Base-by-base conservation (phyloP, 169 alveolate genomes). In the Babesia ovis region DNA sequence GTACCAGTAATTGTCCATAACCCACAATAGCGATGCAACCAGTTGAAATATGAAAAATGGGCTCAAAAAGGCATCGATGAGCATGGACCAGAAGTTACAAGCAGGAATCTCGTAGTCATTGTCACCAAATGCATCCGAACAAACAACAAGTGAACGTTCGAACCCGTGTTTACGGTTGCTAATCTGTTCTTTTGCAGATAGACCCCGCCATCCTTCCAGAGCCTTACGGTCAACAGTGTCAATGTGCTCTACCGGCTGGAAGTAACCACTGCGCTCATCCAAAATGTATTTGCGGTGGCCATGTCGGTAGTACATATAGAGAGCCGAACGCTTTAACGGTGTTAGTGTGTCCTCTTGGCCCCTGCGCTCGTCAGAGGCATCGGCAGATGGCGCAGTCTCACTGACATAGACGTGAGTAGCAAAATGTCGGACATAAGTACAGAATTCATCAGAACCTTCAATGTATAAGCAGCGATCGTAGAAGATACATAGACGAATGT, bases 31-130 rank as follows among this genome's bases (percentile, higher is more conserved):
- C 23, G 96, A 94, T 73, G 98, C 92, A 75, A 95, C 91, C 50
- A 97, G 77, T 80, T 98, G 98, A 91, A 97, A 97, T 34, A 96
- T 93, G 84, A 97, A 95, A 93, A 98, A 96, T 29, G 99, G 98
- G 41, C 99, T 95, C 11, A 95, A 86, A 59, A 95, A 85, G 79
- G 97, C 97, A 75, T 97, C 98, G 86, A 90, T 77, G 48, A 95
- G 91, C 81, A 97, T 85, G 60, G 92, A 93, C 35, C 89, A 74
- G 85, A 96, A 97, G 27, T 93, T 73, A 23, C 98, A 97, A 34
- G 92, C 89, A 4, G 99, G 99, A 22, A 96, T 91, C 35, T 94
- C 97, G 75, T 95, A 92, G 59, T 86, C 91, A 79, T 96, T 96
- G 58, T 86, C 91, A 53, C 98, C 99, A 76, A 86, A 96, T 45